A percentile compares a stretch with the other conserved stretches of the same genome.
phyloP scores from a whole-genome alignment of 2,329 filamentous ascomycete genomes.

The Ilyonectria destructans region DNA sequence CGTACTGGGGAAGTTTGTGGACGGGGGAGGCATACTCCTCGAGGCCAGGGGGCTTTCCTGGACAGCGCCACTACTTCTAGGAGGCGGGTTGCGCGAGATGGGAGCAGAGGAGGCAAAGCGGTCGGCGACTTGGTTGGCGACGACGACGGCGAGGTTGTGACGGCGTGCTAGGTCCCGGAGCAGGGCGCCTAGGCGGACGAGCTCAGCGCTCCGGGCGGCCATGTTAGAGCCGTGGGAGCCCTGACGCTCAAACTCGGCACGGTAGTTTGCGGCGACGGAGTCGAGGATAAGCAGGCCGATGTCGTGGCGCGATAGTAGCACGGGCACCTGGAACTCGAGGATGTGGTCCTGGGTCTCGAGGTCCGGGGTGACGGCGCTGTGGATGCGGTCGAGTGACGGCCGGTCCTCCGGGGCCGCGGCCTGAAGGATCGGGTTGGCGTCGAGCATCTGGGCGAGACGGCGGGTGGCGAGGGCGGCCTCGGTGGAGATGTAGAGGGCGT shows the following conservation, averaged over 20 bases:
- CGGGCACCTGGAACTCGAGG: slow-evolving; percentile 90
- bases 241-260: slow-evolving; percentile 85
- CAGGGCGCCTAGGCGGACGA: slow-evolving; percentile 82
- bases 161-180: slow-evolving; percentile 83
- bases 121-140: slow-evolving; percentile 96
- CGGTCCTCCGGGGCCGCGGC: slow-evolving; percentile 44
- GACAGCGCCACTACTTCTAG: slow-evolving; percentile 42
- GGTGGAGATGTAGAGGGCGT: slow-evolving; percentile 94
- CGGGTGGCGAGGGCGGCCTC: slow-evolving; percentile 88
- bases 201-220: slow-evolving; percentile 82
- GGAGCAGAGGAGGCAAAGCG: slow-evolving; percentile 71
- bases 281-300: slow-evolving; percentile 90
- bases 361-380: slow-evolving; percentile 88
- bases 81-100: slow-evolving; percentile 40
- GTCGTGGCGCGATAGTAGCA: slow-evolving; percentile 82
- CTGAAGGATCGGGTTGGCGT: slow-evolving; percentile 74
- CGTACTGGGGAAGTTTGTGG: slow-evolving; percentile 52
- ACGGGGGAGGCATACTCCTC: slow-evolving; percentile 57
- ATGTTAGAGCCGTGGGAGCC: slow-evolving; percentile 70
- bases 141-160: slow-evolving; percentile 86
- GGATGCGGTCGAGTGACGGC: slow-evolving; percentile 82
- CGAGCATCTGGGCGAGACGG: slow-evolving; percentile 85
- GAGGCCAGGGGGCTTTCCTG: slow-evolving; percentile 69
- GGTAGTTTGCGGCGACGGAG: slow-evolving; percentile 95
- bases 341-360: slow-evolving; percentile 97